A percentile compares a stretch with the other conserved stretches of the same genome.
phyloP scores from a whole-genome alignment of 371 early-diverging fungal genomes.

The Rhizopus delemar region DNA sequence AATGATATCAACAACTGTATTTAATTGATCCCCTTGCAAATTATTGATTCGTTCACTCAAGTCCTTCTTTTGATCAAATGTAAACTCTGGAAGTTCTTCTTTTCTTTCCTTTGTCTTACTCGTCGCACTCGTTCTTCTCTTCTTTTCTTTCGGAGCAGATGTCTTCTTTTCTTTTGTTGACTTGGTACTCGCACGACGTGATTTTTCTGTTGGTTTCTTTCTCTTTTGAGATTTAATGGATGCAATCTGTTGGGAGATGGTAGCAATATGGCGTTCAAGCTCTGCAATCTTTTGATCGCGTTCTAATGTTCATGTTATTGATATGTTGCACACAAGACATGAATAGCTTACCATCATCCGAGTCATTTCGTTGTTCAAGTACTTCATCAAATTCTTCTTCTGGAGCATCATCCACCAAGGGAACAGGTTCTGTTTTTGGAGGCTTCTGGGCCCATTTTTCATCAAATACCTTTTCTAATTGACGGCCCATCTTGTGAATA shows the following conservation, averaged over 20 bases:
- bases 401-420: constrained; percentile 14
- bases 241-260: constrained; percentile 63
- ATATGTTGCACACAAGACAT: constrained; percentile 6
- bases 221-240: constrained; percentile 65
- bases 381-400: constrained; percentile 24
- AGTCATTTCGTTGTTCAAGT: constrained; percentile 23
- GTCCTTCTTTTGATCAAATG: constrained; percentile 89
- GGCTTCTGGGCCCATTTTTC: constrained; percentile 81
- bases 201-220: constrained; percentile 49
- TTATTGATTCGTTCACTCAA: constrained; percentile 82
- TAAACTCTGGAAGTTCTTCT: constrained; percentile 62
- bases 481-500: constrained; percentile 82
- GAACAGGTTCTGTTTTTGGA: constrained; percentile 14
- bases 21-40: constrained; percentile 75
- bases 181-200: constrained; percentile 22
- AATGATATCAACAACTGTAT: constrained; percentile 84
- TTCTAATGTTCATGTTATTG: constrained; percentile 10
- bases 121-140: constrained; percentile 17
- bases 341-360: constrained; percentile 44
- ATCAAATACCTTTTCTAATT: constrained; percentile 83
- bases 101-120: constrained; percentile 19
- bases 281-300: constrained; percentile 63
- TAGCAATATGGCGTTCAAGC: constrained; percentile 64
- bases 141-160: constrained; percentile 19
- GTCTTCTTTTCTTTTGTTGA: constrained; percentile 29